A percentile compares a stretch with the other conserved stretches of the same genome.
Evolutionary conservation across 257 asterid genomes (phyloP).

Genomic region (Gentiana dahurica): DNA sequence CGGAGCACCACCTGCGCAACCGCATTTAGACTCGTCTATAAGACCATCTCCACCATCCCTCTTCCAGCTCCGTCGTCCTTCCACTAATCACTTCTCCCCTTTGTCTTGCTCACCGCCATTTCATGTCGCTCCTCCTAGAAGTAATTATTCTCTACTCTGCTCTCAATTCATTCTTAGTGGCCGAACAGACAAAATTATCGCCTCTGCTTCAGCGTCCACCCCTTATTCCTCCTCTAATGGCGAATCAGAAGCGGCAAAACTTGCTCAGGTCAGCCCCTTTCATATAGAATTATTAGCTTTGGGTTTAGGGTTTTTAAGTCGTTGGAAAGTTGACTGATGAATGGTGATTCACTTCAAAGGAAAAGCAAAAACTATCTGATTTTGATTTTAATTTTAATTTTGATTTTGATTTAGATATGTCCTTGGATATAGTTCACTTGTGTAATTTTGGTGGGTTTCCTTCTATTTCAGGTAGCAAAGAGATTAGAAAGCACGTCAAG

Average conservation of each 20-base stretch:
- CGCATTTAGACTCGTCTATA: conserved; percentile 15
- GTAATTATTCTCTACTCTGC: conserved; percentile 20
- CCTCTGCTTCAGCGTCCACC: conserved; percentile 38
- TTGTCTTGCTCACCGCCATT: conserved; percentile 20
- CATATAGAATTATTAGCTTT: conserved; percentile 15
- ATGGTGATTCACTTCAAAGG: no score
- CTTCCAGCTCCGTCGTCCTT: conserved; percentile 17
- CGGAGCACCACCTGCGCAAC: conserved; percentile 30
- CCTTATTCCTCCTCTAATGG: conserved; percentile 39
- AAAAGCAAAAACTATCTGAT: background rate
- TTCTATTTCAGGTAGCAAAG: conserved; percentile 58
- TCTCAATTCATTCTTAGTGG: conserved; percentile 23
- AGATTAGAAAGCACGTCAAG: conserved; percentile 80
- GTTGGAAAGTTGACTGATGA: conserved; percentile 3
- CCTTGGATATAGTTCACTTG: no score
- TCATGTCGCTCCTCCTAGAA: conserved; percentile 29
- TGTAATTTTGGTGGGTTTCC: background rate
- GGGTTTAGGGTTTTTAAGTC: conserved; percentile 26
- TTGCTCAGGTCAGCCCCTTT: conserved; percentile 61
- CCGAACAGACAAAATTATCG: conserved; percentile 21
- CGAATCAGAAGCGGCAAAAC: conserved; percentile 73
- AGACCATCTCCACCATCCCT: conserved; percentile 8
- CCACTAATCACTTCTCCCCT: conserved; percentile 11
- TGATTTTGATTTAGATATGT: no score
- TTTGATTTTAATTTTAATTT: background rate